A percentile compares a stretch with the other conserved stretches of the same genome.
These are phyloP conservation scores for Plectranthus barbatus DNA, from an alignment of 257 asterid genomes.

Conservation along the genomic window DNA sequence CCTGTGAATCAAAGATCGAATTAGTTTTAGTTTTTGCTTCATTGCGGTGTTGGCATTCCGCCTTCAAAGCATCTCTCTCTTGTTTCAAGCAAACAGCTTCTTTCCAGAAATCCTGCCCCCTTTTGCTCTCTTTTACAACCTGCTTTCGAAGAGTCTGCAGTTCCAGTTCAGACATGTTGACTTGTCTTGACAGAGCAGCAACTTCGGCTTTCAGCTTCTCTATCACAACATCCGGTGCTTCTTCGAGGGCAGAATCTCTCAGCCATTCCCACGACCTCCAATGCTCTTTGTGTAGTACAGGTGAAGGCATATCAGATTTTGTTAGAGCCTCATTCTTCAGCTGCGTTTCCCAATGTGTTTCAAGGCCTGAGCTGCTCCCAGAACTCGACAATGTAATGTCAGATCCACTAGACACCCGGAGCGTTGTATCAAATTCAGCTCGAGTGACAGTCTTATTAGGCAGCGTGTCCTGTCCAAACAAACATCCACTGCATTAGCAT, in stretches of 20 bases:
- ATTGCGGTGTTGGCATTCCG: constrained; percentile 38
- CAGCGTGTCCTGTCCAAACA: too few species aligned
- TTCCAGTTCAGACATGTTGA: constrained; percentile 70
- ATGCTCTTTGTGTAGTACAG: constrained; percentile 19
- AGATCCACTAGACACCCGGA: constrained; percentile 59
- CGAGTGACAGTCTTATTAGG: constrained; percentile 15
- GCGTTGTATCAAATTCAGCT: constrained; percentile 27
- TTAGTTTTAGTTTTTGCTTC: constrained; percentile 23
- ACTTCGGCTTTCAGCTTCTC: constrained; percentile 63
- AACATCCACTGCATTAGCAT: too few species aligned
- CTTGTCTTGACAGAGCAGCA: constrained; percentile 59
- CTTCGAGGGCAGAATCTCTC: constrained; percentile 48
- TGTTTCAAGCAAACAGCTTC: constrained; percentile 52
- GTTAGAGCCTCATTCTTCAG: constrained; percentile 22
- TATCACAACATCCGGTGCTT: constrained; percentile 28
- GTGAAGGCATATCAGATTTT: constrained; percentile 23
- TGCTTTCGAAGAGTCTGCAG: constrained; percentile 87
- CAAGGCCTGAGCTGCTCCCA: constrained; percentile 58
- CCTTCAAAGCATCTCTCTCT: constrained; percentile 62
- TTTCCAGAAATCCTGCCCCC: constrained; percentile 53
- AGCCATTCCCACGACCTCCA: constrained; percentile 65
- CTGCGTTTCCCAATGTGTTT: constrained; percentile 40
- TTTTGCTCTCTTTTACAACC: constrained; percentile 67
- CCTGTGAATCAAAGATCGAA: constrained; percentile 37
- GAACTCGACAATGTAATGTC: constrained; percentile 64